A percentile compares a stretch with the other conserved stretches of the same genome.
Evolutionary conservation across 352 stramenopile genomes (phyloP).

Genomic region (Phytophthora palmivora): DNA sequence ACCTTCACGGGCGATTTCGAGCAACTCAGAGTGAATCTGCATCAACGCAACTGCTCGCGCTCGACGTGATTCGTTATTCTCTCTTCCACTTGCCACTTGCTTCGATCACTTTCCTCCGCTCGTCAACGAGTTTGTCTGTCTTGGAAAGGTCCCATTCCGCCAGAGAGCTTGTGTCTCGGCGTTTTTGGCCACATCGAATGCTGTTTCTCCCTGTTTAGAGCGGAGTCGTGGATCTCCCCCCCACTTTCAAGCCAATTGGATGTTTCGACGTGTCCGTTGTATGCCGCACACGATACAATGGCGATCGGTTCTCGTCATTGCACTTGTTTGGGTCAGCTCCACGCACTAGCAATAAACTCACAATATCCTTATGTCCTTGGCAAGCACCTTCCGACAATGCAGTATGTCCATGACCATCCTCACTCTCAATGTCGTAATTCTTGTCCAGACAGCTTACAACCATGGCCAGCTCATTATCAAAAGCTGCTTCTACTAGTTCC

Average conservation of each 20-base stretch:
- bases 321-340: constrained; percentile 88
- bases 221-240: constrained; percentile 78
- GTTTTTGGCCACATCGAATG: constrained; percentile 90
- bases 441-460: constrained; percentile 80
- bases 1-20: constrained; percentile 55
- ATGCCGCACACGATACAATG: constrained; percentile 85
- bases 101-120: constrained; percentile 73
- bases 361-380: constrained; percentile 80
- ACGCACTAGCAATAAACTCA: constrained; percentile 71
- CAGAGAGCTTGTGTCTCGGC: constrained; percentile 65
- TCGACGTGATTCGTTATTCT: constrained; percentile 88
- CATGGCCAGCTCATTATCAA: constrained; percentile 85
- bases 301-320: constrained; percentile 85
- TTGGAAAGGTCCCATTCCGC: constrained; percentile 73
- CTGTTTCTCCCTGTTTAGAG: constrained; percentile 78
- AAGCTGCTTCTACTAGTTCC: constrained; percentile 89
- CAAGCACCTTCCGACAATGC: constrained; percentile 86
- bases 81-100: constrained; percentile 87
- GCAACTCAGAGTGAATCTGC: constrained; percentile 83
- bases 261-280: constrained; percentile 85
- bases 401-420: constrained; percentile 88
- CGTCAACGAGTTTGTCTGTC: constrained; percentile 73
- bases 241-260: constrained; percentile 71
- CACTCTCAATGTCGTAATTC: constrained; percentile 88
- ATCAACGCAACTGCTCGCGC: constrained; percentile 84